Conservation (phyloP, 805 yeast species). For the Hanseniaspora thailandica region DNA sequence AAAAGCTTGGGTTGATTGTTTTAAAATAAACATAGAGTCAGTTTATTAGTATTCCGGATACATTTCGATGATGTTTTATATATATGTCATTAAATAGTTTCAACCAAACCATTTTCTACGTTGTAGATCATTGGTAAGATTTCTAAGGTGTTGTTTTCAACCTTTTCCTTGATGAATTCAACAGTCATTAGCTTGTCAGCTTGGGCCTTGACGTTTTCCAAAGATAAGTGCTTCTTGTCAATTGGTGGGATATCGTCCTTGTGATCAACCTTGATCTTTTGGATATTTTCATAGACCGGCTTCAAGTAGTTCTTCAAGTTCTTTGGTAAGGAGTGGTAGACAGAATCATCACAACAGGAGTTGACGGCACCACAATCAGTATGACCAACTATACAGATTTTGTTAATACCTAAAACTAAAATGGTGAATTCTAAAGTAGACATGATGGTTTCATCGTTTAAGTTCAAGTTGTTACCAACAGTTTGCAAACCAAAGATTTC, state of each 20-base stretch:
- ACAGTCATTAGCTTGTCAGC: conserved; percentile 49
- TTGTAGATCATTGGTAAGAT: conserved; percentile 79
- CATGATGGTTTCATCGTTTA: conserved; percentile 57
- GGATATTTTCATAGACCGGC: conserved; percentile 56
- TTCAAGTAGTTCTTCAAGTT: conserved; percentile 37
- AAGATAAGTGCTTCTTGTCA: conserved; percentile 51
- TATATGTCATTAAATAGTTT: conserved; percentile 23
- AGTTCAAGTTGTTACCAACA: conserved; percentile 65
- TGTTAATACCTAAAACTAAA: conserved; percentile 67
- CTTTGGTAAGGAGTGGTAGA: conserved; percentile 9
- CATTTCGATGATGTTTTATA: neutral
- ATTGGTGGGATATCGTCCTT: conserved; percentile 14
- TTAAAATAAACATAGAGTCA: neutral
- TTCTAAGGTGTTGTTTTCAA: conserved; percentile 50
- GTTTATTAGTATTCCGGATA: conserved; percentile 12
- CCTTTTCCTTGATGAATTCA: conserved; percentile 52
- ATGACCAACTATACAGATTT: conserved; percentile 83
- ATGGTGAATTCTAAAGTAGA: conserved; percentile 82
- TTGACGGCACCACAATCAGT: conserved; percentile 90
- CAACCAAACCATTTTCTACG: conserved; percentile 61
- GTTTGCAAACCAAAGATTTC: conserved; percentile 82
- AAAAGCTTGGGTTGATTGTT: neutral
- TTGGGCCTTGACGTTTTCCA: conserved; percentile 64
- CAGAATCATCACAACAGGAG: conserved; percentile 51
- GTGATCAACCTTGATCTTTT: conserved; percentile 42